Conservation (phyloP, 1,139 yeast genomes). For the Diutina scorzettiae region DNA sequence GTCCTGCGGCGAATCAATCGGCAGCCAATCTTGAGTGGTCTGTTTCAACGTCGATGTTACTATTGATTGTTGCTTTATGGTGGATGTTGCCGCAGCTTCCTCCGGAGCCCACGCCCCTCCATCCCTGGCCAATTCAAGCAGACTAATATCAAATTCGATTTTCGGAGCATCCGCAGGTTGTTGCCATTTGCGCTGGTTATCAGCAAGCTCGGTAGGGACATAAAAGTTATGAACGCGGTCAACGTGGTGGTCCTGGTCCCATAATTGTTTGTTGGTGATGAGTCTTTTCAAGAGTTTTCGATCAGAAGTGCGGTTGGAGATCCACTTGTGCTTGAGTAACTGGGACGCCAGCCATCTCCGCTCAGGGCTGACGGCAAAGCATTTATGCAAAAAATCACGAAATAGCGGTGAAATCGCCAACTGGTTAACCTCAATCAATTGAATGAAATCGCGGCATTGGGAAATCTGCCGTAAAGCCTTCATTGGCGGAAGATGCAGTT, state of each 20-base stretch:
- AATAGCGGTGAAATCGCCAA: conserved; percentile 16
- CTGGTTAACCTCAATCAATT: conserved; percentile 18
- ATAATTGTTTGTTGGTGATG: conserved; percentile 25
- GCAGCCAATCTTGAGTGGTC: too few species aligned
- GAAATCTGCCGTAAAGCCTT: conserved; percentile 51
- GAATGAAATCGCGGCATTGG: conserved; percentile 24
- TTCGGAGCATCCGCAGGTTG: conserved; percentile 10
- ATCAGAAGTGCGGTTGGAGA: conserved; percentile 9
- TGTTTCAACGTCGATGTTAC: too few species aligned
- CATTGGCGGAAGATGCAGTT: conserved; percentile 62
- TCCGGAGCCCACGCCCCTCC: too few species aligned
- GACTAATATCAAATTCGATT: conserved; percentile 28
- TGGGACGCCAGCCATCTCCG: conserved; percentile 46
- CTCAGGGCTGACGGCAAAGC: conserved; percentile 52
- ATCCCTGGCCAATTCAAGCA: conserved; percentile 9
- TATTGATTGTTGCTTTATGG: not conserved
- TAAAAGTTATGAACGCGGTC: conserved; percentile 23
- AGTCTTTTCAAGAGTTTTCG: conserved; percentile 18
- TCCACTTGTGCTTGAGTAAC: conserved; percentile 48
- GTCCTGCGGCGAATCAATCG: too few species aligned
- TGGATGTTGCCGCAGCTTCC: not conserved
- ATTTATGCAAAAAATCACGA: conserved; percentile 51
- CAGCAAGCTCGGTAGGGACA: conserved; percentile 26
- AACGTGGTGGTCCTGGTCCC: conserved; percentile 32
- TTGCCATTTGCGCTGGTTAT: conserved; percentile 27